Base-by-base conservation (phyloP, 164 flowering plant species). In the Malania oleifera region DNA sequence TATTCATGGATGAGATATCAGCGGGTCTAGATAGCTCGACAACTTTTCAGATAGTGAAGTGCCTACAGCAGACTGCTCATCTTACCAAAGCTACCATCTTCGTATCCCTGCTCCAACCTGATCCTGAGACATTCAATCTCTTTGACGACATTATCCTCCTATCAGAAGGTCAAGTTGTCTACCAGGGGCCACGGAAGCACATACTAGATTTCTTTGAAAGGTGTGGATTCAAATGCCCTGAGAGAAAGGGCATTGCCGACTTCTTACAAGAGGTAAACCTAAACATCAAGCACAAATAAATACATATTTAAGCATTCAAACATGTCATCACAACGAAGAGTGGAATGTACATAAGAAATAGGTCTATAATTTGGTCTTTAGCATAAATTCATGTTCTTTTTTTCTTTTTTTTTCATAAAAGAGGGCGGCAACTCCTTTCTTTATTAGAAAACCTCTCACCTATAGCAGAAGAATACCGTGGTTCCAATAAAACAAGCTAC, bases 1-100 rank as follows among this genome's bases (percentile, higher is more conserved):
- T 95, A 63, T 85, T 89, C 72, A 95, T 95, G 99, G 99, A 95
- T 52, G 99, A 95, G 71, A 95, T 95, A 84, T 95, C 99, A 28
- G 91, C 99, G 1, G 99, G 99, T 34, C 81, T 95, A 17, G 99
- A 95, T 67, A 95, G 99, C 73, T 95, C 99, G 18, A 95, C 99
- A 0, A 95, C 99, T 3, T 95, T 48, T 66, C 97, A 95, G 56
- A 95, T 95, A 47, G 99, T 95, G 67, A 90, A 85, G 60, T 95
- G 99, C 67, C 61, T 95, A 65, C 99, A 95, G 65, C 99, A 95
- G 60, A 82, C 91, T 23, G 97, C 75, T 5, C 99, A 89, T 51
- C 67, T 82, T 11, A 85, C 87, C 0, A 96, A 95, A 38, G 95
- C 82, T 23, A 86, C 99, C 29, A 56, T 91, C 50, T 63, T 91